Conservation (phyloP, 257 asterid genomes). For the Solanum rostratum region DNA sequence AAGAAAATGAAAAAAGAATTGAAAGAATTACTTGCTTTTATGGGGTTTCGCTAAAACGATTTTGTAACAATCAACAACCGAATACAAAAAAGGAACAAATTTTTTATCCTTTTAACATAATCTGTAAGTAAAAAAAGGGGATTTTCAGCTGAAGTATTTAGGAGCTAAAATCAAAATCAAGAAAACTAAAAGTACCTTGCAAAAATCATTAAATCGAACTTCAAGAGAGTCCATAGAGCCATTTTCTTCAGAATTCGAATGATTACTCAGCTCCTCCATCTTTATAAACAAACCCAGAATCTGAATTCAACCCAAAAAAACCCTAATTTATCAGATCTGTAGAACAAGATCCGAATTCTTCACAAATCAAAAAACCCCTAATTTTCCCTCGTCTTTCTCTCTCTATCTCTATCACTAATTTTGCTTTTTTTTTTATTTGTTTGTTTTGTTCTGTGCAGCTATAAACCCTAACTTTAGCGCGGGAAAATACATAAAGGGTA, state of each 20-base stretch:
- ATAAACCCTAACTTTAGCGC: slow-evolving; percentile 1
- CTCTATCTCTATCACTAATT: background rate
- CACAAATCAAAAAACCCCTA: background rate
- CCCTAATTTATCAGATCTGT: background rate
- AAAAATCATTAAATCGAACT: slow-evolving; percentile 55
- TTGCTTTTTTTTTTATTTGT: background rate
- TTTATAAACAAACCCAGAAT: background rate
- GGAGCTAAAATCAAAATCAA: background rate
- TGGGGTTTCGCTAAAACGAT: background rate
- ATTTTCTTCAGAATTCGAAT: background rate
- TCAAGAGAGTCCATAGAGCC: slow-evolving; percentile 20
- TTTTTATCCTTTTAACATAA: background rate
- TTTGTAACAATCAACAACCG: background rate
- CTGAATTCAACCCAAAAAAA: background rate
- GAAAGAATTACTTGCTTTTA: background rate
- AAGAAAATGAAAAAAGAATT: background rate
- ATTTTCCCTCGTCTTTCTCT: background rate
- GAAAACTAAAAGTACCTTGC: slow-evolving; percentile 39
- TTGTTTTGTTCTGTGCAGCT: background rate
- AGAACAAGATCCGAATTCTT: background rate
- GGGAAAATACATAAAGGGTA: background rate
- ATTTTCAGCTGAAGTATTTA: background rate
- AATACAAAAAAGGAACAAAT: background rate
- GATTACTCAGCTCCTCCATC: background rate
- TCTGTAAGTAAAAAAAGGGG: background rate